Conservation (phyloP, 768 basidiomycete species). For the Mrakia hoshinonis region DNA sequence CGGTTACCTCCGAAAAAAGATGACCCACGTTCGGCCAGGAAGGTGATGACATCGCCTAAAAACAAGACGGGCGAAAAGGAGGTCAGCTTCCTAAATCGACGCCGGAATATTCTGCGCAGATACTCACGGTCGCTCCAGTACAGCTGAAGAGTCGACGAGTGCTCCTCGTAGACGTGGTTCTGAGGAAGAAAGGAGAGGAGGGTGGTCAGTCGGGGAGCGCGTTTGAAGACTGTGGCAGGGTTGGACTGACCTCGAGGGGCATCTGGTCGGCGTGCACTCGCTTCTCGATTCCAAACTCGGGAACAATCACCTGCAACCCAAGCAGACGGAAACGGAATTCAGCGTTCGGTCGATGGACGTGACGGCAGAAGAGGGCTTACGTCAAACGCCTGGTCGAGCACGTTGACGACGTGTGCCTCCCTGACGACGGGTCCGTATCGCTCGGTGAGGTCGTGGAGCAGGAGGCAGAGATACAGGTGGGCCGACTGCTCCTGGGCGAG, state of each 20-base stretch:
- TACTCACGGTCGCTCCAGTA: constrained; percentile 33
- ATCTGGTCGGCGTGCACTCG: constrained; percentile 97
- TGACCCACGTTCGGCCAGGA: constrained; percentile 61
- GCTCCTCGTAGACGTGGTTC: constrained; percentile 96
- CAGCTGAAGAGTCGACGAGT: constrained; percentile 61
- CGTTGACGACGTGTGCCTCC: constrained; percentile 87
- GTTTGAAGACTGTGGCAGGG: neutral
- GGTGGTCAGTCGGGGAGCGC: constrained; percentile 31
- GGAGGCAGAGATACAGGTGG: constrained; percentile 87
- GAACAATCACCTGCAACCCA: constrained; percentile 35
- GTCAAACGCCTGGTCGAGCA: constrained; percentile 96
- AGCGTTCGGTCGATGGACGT: neutral
- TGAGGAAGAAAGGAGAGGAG: constrained; percentile 37
- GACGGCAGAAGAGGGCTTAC: constrained; percentile 43
- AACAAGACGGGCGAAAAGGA: neutral
- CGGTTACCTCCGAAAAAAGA: neutral
- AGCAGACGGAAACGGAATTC: neutral
- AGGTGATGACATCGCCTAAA: constrained; percentile 82
- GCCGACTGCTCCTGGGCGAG: constrained; percentile 94
- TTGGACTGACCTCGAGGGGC: constrained; percentile 75
- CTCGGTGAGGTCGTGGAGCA: constrained; percentile 87
- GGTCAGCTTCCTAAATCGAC: too few species aligned
- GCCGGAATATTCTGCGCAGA: too few species aligned
- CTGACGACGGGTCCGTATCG: constrained; percentile 92
- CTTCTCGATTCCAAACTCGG: constrained; percentile 98